Evolutionary conservation across 257 asterid genomes (phyloP).

Genomic region (Fraxinus quadrangulata): DNA sequence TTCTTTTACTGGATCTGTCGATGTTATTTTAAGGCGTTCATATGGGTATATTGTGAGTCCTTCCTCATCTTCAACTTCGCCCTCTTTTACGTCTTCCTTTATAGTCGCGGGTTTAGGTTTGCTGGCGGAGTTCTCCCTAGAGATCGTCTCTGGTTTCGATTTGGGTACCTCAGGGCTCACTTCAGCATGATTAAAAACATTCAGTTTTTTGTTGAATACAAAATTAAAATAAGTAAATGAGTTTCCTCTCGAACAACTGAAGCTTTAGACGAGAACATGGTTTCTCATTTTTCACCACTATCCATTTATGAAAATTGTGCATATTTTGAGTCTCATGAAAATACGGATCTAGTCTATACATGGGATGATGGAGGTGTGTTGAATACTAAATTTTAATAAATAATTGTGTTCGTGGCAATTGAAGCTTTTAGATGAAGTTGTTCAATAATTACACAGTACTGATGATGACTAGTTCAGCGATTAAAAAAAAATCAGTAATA

Average conservation of each 20-base stretch:
- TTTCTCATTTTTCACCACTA: neutral
- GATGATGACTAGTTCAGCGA: neutral
- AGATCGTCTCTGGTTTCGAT: constrained; percentile 40
- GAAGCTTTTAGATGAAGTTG: neutral
- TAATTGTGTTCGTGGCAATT: neutral
- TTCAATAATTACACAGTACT: neutral
- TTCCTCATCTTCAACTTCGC: constrained; percentile 56
- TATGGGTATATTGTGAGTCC: constrained; percentile 59
- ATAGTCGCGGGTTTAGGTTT: constrained; percentile 77
- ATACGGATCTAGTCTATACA: neutral
- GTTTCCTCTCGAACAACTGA: neutral
- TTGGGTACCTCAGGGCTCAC: constrained; percentile 56
- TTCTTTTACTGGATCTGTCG: constrained; percentile 55
- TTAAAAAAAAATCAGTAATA: neutral
- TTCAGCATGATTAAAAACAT: constrained; percentile 26
- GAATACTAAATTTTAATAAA: neutral
- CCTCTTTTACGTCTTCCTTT: constrained; percentile 81
- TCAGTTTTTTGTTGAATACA: neutral
- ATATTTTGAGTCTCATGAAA: neutral
- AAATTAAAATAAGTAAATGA: neutral
- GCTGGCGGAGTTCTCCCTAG: constrained; percentile 47
- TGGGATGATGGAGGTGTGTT: neutral
- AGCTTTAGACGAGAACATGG: neutral
- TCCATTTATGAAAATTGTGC: neutral
- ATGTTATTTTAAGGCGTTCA: constrained; percentile 53